phyloP scores from a whole-genome alignment of 2,329 filamentous ascomycete species.

The Aspergillus hiratsukae region DNA sequence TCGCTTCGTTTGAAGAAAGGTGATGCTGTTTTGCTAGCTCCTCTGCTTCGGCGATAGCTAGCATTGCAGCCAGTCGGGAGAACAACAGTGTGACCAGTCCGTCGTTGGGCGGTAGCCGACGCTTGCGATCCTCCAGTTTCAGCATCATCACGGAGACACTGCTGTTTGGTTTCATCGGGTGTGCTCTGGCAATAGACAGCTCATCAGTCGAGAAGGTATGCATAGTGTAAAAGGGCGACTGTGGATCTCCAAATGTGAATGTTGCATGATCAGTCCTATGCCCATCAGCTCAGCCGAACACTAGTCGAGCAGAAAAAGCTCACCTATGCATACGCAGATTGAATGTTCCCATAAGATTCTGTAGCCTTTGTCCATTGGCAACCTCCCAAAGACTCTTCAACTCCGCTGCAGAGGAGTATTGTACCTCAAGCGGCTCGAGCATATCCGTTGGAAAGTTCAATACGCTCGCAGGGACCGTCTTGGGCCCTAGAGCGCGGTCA shows the following conservation, averaged over 20 bases:
- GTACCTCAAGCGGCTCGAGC: constrained; percentile 29
- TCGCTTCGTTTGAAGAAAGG: constrained; percentile 37
- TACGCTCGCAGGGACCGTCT: constrained; percentile 41
- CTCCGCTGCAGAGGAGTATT: constrained; percentile 38
- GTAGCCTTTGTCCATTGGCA: constrained; percentile 41
- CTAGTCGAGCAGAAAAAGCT: background rate
- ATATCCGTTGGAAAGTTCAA: constrained; percentile 37
- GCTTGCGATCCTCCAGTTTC: constrained; percentile 34
- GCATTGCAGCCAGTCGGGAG: constrained; percentile 46
- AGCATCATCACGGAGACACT: constrained; percentile 43
- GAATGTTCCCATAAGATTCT: constrained; percentile 30
- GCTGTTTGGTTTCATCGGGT: constrained; percentile 37
- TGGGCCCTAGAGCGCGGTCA: constrained; percentile 33
- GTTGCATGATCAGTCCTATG: constrained; percentile 37
- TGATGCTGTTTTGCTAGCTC: constrained; percentile 37
- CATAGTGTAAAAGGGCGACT: constrained; percentile 43
- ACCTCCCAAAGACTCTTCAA: constrained; percentile 42
- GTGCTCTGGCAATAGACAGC: constrained; percentile 38
- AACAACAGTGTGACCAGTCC: constrained; percentile 44
- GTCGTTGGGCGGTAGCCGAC: constrained; percentile 38
- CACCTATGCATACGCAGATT: constrained; percentile 42
- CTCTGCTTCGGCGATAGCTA: constrained; percentile 45
- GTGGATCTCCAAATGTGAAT: constrained; percentile 40
- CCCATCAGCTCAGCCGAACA: constrained; percentile 10
- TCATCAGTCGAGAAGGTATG: constrained; percentile 41